Evolutionary conservation across 2,329 filamentous ascomycete species (phyloP), one percentile per base, ranked within the genome.

Genomic region (Trichothecium roseum): DNA sequence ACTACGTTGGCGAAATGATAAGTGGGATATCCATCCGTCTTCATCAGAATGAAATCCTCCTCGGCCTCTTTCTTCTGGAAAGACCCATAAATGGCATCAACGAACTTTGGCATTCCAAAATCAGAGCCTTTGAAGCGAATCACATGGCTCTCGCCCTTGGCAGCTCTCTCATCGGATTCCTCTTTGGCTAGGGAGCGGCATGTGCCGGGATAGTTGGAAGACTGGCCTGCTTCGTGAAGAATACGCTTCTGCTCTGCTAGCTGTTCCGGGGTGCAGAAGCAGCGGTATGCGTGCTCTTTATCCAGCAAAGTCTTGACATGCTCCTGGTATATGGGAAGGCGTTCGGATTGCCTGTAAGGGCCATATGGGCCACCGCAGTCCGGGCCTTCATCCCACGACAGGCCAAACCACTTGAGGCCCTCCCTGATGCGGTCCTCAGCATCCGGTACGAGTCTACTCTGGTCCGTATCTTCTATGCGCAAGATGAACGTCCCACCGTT

Each of bases 1-100:
- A 98, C 81, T 8, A 98, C 89, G 51, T 96, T 98, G 4, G 91
- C 91, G 41, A 98, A 80, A 57, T 98, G 91, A 52, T 98, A 98
- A 0, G 93, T 98, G 0, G 91, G 91, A 44, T 83, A 83, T 0
- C 87, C 88, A 53, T 98, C 91, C 1, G 79, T 81, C 57, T 98
- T 98, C 40, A 95, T 65, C 28, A 98, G 66, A 41, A 98, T 84
- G 15, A 87, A 89, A 50, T 96, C 88, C 45, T 91, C 85, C 54
- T 78, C 60, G 35, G 60, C 45, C 44, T 69, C 53, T 49, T 62
- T 60, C 52, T 72, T 69, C 59, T 68, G 61, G 45, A 81, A 77
- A 9, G 59, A 55, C 26, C 85, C 85, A 50, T 93, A 94, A 8
- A 96, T 79, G 26, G 89, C 58, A 53, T 98, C 91, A 7, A 70